These are phyloP conservation scores for Sporothrix pallida DNA, from an alignment of 2,329 filamentous ascomycete genomes.

Conservation along the genomic window DNA sequence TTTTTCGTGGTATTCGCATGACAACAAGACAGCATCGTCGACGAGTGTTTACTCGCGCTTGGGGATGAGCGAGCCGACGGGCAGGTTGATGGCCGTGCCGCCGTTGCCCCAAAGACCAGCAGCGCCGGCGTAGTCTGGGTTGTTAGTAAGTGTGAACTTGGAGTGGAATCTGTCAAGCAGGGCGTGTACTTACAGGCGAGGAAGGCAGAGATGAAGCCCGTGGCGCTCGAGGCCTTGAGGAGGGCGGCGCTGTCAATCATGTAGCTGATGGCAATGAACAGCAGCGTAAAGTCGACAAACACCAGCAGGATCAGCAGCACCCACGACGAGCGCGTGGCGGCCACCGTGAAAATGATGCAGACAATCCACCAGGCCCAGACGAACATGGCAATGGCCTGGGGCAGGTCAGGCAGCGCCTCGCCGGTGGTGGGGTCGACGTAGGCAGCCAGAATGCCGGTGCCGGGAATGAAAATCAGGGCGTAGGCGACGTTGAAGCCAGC, in stretches of 20 bases:
- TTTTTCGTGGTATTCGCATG: too few relatives aligned
- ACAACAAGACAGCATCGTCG: not conserved
- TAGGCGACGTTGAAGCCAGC: conserved; percentile 84
- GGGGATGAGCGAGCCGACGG: conserved; percentile 34
- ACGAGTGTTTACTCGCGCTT: conserved; percentile 25
- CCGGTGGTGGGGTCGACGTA: conserved; percentile 47
- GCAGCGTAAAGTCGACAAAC: conserved; percentile 34
- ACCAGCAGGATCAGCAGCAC: conserved; percentile 33
- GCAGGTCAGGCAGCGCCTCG: conserved; percentile 49
- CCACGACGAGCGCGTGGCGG: conserved; percentile 34
- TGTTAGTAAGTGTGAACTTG: too few relatives aligned
- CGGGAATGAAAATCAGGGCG: conserved; percentile 72
- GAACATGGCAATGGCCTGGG: conserved; percentile 72
- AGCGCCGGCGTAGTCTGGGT: conserved; percentile 31
- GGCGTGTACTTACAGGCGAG: conserved; percentile 30
- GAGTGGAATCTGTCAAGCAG: too few relatives aligned
- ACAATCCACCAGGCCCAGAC: conserved; percentile 84
- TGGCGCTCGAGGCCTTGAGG: conserved; percentile 31
- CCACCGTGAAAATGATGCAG: conserved; percentile 65
- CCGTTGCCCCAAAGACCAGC: conserved; percentile 35
- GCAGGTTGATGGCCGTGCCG: conserved; percentile 35
- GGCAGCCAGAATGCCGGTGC: conserved; percentile 63
- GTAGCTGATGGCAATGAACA: conserved; percentile 33
- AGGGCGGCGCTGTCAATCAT: conserved; percentile 29
- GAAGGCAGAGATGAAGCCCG: conserved; percentile 33